Evolutionary conservation across 352 stramenopile species (phyloP).

Genomic region (Pythium brachiatum): DNA sequence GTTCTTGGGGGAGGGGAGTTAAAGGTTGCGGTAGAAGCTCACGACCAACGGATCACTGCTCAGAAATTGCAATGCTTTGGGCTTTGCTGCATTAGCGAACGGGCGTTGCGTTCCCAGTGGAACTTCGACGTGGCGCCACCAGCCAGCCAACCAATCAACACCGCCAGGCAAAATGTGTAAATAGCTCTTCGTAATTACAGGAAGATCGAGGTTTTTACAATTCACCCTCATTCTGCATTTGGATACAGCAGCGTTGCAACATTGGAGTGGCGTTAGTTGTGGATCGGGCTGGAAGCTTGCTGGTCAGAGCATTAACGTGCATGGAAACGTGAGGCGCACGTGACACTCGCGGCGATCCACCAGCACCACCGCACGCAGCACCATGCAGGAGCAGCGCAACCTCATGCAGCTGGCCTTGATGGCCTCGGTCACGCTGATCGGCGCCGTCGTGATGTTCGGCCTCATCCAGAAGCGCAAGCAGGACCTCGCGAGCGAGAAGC

Average conservation of each 20-base stretch:
- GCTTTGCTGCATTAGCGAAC: constrained; percentile 4
- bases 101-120: background rate
- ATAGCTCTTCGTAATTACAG: constrained; percentile 18
- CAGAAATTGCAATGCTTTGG: constrained; percentile 17
- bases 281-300: background rate
- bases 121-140: constrained; percentile 23
- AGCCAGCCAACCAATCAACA: constrained; percentile 27
- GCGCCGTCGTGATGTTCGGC: constrained; percentile 49
- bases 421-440: constrained; percentile 72
- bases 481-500: constrained; percentile 15
- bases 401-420: constrained; percentile 68
- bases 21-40: constrained; percentile 46
- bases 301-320: constrained; percentile 1
- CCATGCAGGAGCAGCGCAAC: constrained; percentile 35
- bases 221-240: constrained; percentile 2
- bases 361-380: background rate
- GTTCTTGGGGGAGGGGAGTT: constrained; percentile 10
- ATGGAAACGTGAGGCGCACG: constrained; percentile 26
- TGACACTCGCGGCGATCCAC: constrained; percentile 5
- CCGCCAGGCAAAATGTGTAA: constrained; percentile 6
- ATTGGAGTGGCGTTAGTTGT: background rate
- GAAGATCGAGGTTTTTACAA: constrained; percentile 7
- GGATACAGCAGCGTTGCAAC: background rate
- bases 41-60: constrained; percentile 90
- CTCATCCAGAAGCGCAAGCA: constrained; percentile 46